phyloP scores from a whole-genome alignment of 176 grass and related monocot species.

The Hordeum vulgare region DNA sequence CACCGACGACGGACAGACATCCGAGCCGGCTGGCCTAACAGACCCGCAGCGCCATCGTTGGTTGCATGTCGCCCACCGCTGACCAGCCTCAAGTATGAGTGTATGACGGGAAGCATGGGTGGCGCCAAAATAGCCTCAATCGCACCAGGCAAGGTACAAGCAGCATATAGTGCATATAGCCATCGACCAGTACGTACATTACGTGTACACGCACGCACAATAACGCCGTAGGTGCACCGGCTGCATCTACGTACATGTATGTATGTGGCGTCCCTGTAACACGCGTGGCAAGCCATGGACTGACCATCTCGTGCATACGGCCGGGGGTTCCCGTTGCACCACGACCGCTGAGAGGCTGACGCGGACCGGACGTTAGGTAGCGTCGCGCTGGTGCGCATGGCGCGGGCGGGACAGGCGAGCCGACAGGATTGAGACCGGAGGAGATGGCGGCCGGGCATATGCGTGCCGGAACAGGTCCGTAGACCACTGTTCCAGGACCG shows the following conservation, averaged over 20 bases:
- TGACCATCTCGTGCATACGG: neutral
- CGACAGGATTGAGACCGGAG: neutral
- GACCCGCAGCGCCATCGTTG: neutral
- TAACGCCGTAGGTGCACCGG: neutral
- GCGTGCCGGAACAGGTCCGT: neutral
- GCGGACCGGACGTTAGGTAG: neutral
- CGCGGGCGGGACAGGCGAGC: neutral
- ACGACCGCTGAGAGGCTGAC: neutral
- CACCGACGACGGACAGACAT: constrained; percentile 11
- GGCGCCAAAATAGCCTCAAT: neutral
- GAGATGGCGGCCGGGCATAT: neutral
- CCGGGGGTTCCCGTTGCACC: neutral
- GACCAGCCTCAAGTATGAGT: neutral
- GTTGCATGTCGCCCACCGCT: neutral
- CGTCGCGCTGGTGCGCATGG: neutral
- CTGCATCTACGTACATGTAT: neutral
- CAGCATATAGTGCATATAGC: too few relatives aligned
- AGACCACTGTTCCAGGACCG: too few relatives aligned
- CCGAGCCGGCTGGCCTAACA: neutral
- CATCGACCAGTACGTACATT: neutral
- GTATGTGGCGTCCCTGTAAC: neutral
- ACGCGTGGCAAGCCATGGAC: neutral
- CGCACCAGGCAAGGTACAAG: neutral
- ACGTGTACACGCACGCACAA: neutral
- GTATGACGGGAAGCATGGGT: neutral